A percentile compares a stretch with the other conserved stretches of the same genome.
Conservation (phyloP, 73 alveolate species). For the Symbiodinium pilosum region DNA sequence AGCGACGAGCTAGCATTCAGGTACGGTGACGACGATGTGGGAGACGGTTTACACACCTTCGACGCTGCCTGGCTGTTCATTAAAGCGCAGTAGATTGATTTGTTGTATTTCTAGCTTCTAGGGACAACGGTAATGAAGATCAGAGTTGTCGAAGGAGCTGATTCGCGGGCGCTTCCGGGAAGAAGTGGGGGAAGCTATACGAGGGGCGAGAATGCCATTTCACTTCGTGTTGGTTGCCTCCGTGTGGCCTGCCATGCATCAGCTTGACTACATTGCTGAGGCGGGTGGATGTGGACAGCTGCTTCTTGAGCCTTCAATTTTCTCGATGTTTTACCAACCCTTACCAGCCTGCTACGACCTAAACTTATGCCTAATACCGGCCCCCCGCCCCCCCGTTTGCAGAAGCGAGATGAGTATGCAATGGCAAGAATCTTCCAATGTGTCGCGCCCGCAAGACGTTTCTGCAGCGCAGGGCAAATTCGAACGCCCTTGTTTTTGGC, state of each 20-base stretch:
- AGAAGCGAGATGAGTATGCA: background rate
- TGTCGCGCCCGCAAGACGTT: background rate
- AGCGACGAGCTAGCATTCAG: too few relatives aligned
- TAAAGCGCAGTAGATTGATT: too few relatives aligned
- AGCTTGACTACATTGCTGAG: conserved; percentile 34
- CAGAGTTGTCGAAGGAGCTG: conserved; percentile 23
- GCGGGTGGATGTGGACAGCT: background rate
- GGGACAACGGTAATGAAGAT: too few relatives aligned
- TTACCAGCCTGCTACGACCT: too few relatives aligned
- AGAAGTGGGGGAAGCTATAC: conserved; percentile 56
- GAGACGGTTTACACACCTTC: conserved; percentile 23
- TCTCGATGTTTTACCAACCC: too few relatives aligned
- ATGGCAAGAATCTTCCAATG: background rate
- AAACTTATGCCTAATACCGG: too few relatives aligned
- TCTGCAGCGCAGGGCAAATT: too few relatives aligned
- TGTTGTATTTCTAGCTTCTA: too few relatives aligned
- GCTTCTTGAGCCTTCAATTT: too few relatives aligned
- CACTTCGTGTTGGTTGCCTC: conserved; percentile 65
- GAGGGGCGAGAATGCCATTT: conserved; percentile 68
- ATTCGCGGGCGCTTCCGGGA: conserved; percentile 62
- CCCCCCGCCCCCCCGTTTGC: background rate
- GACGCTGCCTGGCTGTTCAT: conserved; percentile 1
- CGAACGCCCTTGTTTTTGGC: too few relatives aligned
- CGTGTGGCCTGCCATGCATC: conserved; percentile 94
- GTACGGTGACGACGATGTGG: conserved; percentile 49